Evolutionary conservation across 768 basidiomycete genomes (phyloP).

Genomic region (Psilocybe sp.): DNA sequence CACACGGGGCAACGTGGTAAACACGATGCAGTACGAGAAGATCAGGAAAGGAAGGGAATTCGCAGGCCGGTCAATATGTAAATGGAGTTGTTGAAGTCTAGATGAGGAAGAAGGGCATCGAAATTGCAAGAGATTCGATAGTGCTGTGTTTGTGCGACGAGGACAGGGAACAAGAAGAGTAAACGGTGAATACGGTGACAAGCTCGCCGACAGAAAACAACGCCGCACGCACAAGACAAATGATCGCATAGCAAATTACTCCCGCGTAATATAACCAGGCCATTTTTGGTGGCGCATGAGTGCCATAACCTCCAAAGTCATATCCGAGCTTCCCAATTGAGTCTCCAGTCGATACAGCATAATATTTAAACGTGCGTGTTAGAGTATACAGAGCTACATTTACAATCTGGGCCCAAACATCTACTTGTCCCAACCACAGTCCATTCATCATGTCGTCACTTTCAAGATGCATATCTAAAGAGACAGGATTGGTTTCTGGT

Average conservation of each 20-base stretch:
- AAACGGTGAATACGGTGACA: neutral
- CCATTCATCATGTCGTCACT: neutral
- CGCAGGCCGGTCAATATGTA: conserved; percentile 19
- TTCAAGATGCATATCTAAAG: neutral
- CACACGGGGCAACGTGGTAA: conserved; percentile 65
- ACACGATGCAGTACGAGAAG: conserved; percentile 52
- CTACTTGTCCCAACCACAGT: too few species aligned
- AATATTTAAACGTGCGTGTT: too few species aligned
- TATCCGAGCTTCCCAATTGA: too few species aligned
- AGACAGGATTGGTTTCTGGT: neutral
- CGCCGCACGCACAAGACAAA: too few species aligned
- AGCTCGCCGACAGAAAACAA: too few species aligned
- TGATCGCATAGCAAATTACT: too few species aligned
- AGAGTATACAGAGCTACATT: too few species aligned
- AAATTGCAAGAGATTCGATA: conserved; percentile 2
- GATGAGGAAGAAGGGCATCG: conserved; percentile 8
- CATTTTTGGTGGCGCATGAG: too few species aligned
- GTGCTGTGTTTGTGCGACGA: neutral
- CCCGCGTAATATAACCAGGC: too few species aligned
- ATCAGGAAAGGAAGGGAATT: conserved; percentile 27
- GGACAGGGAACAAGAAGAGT: conserved; percentile 2
- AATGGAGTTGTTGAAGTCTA: conserved; percentile 12
- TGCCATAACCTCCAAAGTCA: too few species aligned
- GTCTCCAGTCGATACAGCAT: too few species aligned
- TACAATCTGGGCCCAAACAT: too few species aligned